Evolutionary conservation across 305 asterid genomes (phyloP).

Genomic region (Ilex paraguariensis): DNA sequence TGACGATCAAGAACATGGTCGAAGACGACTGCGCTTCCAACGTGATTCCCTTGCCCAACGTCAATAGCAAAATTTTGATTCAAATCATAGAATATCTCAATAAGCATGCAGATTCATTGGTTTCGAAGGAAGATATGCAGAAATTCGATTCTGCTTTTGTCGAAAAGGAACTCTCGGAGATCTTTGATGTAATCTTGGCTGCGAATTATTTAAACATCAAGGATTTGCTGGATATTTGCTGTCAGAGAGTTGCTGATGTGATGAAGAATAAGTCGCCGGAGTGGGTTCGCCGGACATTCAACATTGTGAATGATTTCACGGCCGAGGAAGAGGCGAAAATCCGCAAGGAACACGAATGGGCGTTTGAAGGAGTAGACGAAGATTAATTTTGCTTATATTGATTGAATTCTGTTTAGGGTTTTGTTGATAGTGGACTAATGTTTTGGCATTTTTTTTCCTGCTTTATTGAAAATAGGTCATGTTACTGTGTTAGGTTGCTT

Average conservation of each 20-base stretch:
- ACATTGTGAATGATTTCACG: neutral
- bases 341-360: neutral
- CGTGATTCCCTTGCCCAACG: conserved; percentile 2
- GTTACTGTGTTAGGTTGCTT: no score
- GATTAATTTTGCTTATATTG: no score
- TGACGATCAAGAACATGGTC: conserved; percentile 7
- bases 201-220: conserved; percentile 5
- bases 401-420: no score
- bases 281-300: neutral
- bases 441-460: no score
- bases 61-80: conserved; percentile 8
- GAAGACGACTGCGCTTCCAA: conserved; percentile 9
- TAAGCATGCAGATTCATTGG: neutral
- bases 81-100: conserved; percentile 5
- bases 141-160: conserved; percentile 1
- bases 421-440: no score
- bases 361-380: conserved; percentile 1
- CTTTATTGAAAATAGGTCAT: no score
- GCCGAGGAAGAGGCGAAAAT: conserved; percentile 14
- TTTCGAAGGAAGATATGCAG: neutral
- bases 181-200: neutral
- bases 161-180: neutral
- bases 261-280: conserved; percentile 2
- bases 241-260: neutral
- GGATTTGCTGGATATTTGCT: neutral